Base-by-base conservation (phyloP, 1,284 basidiomycete genomes). In the Xerocomus cyaneibrunnescens region DNA sequence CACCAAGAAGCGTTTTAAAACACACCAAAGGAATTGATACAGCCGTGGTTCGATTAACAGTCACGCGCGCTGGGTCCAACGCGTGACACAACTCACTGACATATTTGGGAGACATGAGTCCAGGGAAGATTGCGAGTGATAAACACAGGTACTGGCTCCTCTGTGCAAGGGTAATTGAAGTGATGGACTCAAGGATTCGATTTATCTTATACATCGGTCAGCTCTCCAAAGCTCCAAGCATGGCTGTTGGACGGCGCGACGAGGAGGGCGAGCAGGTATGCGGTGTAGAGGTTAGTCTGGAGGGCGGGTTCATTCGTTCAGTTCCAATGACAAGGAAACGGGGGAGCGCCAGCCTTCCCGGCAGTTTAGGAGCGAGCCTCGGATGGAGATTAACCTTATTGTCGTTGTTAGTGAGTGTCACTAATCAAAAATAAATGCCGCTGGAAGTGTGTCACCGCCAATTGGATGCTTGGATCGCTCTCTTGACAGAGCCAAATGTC, bases 221-320 rank as follows among this genome's bases (percentile, higher is more conserved):
- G n/a, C 19, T 13, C 40, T 57, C 54, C 58, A 48, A 8, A 7
- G 13, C 37, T 37, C 45, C 34, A 25, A 9, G 27, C 43, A 56
- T 43, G 37, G 31, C 14, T n/a, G 25, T 25, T 48, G 41, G 44
- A 43, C 13, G 9, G 39, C 32, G 7, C 35, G 28, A 8, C 7
- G 3, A n/a, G 23, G 41, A 55, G 45, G 31, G 7, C 5, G 35
- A 56, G 35, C 16, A 22, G 23, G 12, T 12, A 17, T 14, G 14
- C 7, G 23, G 7, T 14, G 16, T 27, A 25, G 30, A 35, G 23
- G 35, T 22, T 5, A 30, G 8, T 1, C 5, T 41, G 57, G 57
- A 45, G 34, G 14, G 44, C 43, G 17, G 38, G n/a, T 19, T 9
- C 22, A 31, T 34, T 32, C 13, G 3, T 21, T 17, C 7, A 13